Base-by-base conservation (phyloP, 2,329 filamentous ascomycete species). In the Aspergillus jensenii region DNA sequence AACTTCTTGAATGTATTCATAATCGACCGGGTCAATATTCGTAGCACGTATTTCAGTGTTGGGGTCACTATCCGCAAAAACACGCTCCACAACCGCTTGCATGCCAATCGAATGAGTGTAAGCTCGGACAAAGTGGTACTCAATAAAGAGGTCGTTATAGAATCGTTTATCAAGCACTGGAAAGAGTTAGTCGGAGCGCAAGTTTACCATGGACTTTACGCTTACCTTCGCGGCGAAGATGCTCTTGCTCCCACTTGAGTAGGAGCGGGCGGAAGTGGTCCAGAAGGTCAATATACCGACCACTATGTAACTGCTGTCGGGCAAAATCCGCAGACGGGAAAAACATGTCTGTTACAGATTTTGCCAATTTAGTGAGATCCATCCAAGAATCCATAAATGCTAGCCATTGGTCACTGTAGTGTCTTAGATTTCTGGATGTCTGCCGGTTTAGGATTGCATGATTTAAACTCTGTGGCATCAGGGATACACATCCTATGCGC, bases 1-100 rank as follows among this genome's bases (percentile, higher is more conserved):
- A 1, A 84, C 82, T 65, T 84, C 81, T 65, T 80, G 78, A 14
- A 84, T 82, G 61, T 83, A 84, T 37, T 79, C 77, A 55, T 82
- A 83, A 62, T 85, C 82, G 48, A 76, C 75, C 1, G 78, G 74
- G 55, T 81, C 79, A 21, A 81, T 74, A 48, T 76, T 74, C 62
- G 80, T 72, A 12, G 76, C 68, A 11, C 78, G 65, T 39, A 79
- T 69, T 68, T 73, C 64, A 49, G 65, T 27, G 41, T 71, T 70
- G 6, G 68, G 61, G 39, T 71, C 69, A 25, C 65, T 64, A 47
- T 75, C 71, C 37, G 72, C 70, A 5, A 82, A 70, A 1, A 77
- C 79, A n/a, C 81, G 79, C 58, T 84, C 82, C 3, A 84, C 81
- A 3, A 84, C 79, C 2, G 82, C 82, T 67, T 85, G 82, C 69